These are phyloP conservation scores for Sambucus nigra DNA, from an alignment of 129 eudicot genomes.

Conservation along the genomic window DNA sequence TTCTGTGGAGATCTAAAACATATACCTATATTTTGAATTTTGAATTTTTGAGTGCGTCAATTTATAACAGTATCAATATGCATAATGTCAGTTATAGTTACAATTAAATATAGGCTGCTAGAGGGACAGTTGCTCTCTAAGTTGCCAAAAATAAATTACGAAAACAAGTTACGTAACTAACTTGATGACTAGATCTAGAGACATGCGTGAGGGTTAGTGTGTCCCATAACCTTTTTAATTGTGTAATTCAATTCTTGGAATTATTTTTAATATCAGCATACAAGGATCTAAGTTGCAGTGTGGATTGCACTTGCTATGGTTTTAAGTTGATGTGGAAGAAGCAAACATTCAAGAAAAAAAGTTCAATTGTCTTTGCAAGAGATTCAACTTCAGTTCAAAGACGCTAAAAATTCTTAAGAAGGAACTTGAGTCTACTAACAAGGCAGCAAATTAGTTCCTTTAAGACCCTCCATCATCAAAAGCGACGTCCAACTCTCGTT, in stretches of 20 bases:
- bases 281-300: background rate
- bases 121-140: constrained; percentile 97
- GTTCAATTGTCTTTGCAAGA: constrained; percentile 67
- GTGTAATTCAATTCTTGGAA: background rate
- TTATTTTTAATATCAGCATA: too few species aligned
- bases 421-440: constrained; percentile 59
- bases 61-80: too few species aligned
- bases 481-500: too few species aligned
- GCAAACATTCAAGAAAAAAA: constrained; percentile 74
- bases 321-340: constrained; percentile 76
- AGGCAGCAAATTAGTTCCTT: constrained; percentile 50
- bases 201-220: constrained; percentile 92
- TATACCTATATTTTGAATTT: too few species aligned
- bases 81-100: too few species aligned
- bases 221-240: background rate
- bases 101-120: constrained; percentile 73
- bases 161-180: constrained; percentile 95
- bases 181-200: constrained; percentile 96
- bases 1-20: too few species aligned
- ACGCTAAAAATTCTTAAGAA: constrained; percentile 54
- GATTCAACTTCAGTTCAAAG: constrained; percentile 65
- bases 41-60: too few species aligned
- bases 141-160: constrained; percentile 97
- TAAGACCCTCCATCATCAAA: too few species aligned
- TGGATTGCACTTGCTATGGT: too few species aligned